Base-by-base conservation (phyloP, 2,329 filamentous ascomycete genomes). In the Fusarium subtropicale region DNA sequence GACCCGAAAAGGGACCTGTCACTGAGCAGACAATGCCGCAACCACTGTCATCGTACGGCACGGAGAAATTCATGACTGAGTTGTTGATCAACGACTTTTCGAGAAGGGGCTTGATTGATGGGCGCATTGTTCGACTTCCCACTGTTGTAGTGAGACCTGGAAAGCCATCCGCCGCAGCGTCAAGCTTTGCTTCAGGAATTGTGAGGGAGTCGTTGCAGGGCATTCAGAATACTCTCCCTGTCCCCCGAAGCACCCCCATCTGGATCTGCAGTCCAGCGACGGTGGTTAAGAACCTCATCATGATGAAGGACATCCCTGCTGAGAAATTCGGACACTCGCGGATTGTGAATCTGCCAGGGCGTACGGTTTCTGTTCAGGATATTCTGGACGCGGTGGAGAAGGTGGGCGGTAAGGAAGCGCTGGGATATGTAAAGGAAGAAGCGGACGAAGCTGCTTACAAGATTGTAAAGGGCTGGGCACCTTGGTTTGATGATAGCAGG, bases 41-140 rank as follows among this genome's bases (percentile, higher is more conserved):
- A 81, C 84, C 48, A 79, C 85, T 60, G 88, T 87, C 76, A 81
- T 89, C 62, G 82, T 90, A 90, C 68, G 88, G 88, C 5, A 84
- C 85, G 0, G 84, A 89, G 74, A 90, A 90, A 75, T 79, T 90
- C 53, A 87, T 90, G 69, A 84, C 86, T 55, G 88, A 91, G 52
- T 30, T 72, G n/a, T 38, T 76, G 16, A 58, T 78, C 18, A 78
- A 77, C 58, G 77, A 78, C 47, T 76, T 72, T 54, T 79, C 78
- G 8, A 80, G 88, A 2, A 69, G 86, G 10, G 85, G 86, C 0
- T 81, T 88, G 39, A 83, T 90, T 47, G 85, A 87, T 52, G 88
- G 86, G 0, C 81, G 87, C 18, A 82, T 82, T 6, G 81, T 88
- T 20, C 83, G 88, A 0, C 83, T 90, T 16, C 88, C 88, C 0